A percentile compares a stretch with the other conserved stretches of the same genome.
Conservation (phyloP, 106 monocot species). For the Dioscorea dumetorum region DNA sequence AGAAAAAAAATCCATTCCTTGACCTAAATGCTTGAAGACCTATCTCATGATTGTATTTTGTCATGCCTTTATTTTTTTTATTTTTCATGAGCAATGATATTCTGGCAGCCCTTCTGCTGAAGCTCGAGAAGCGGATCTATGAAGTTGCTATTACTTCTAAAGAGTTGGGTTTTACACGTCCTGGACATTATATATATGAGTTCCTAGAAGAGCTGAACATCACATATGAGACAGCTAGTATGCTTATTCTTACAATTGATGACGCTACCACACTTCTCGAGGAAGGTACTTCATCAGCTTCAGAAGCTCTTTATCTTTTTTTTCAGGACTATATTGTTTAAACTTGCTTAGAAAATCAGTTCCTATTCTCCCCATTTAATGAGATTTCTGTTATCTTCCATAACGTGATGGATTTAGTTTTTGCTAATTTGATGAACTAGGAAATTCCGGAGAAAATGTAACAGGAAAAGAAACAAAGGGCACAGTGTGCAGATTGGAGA, state of each 20-base stretch:
- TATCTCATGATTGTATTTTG: not conserved
- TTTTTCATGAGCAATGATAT: not conserved
- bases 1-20: too few relatives aligned
- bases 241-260: constrained; percentile 88
- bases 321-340: too few relatives aligned
- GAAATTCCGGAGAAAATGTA: constrained; percentile 3
- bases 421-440: not conserved
- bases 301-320: too few relatives aligned
- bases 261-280: constrained; percentile 77
- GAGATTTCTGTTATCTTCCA: not conserved
- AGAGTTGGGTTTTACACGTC: constrained; percentile 78
- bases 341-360: too few relatives aligned
- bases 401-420: not conserved
- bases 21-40: too few relatives aligned
- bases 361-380: too few relatives aligned
- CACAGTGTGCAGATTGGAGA: constrained; percentile 66
- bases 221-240: constrained; percentile 71
- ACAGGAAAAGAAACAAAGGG: constrained; percentile 35
- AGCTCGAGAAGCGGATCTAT: constrained; percentile 68
- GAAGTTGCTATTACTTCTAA: constrained; percentile 77
- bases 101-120: constrained; percentile 73
- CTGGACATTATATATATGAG: constrained; percentile 83
- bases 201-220: constrained; percentile 90
- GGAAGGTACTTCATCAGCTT: constrained; percentile 50
- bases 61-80: not conserved